phyloP scores from a whole-genome alignment of 1,284 basidiomycete genomes.

The Porodaedalea pini region DNA sequence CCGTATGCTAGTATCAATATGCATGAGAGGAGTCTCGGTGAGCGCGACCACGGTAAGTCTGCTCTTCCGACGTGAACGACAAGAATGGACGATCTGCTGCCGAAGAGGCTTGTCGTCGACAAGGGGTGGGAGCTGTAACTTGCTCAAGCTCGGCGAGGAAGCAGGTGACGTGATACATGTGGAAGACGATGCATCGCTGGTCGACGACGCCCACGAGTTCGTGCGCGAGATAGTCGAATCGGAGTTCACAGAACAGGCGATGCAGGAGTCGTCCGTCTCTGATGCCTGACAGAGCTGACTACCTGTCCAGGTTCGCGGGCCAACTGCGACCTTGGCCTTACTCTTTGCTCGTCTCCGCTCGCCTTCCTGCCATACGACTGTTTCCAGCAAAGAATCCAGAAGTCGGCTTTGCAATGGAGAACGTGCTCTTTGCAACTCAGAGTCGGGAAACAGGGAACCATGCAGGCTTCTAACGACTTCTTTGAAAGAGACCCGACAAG shows the following conservation, averaged over 20 bases:
- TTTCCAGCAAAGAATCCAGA: slow-evolving; percentile 45
- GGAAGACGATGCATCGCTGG: slow-evolving; percentile 37
- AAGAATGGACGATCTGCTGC: slow-evolving; percentile 10
- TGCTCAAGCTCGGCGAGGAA: slow-evolving; percentile 40
- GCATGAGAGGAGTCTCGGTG: slow-evolving; percentile 22
- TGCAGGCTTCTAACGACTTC: slow-evolving; percentile 57
- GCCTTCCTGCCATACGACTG: slow-evolving; percentile 38
- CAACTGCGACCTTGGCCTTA: slow-evolving; percentile 25
- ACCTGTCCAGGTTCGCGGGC: background rate
- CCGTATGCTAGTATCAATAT: background rate
- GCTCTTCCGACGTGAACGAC: slow-evolving; percentile 5
- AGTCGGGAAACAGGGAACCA: slow-evolving; percentile 54
- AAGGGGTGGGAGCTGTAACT: slow-evolving; percentile 34
- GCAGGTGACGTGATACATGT: slow-evolving; percentile 35
- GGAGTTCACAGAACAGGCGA: slow-evolving; percentile 29
- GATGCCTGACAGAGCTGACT: slow-evolving; percentile 26
- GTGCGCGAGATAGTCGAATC: slow-evolving; percentile 41
- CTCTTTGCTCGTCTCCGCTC: slow-evolving; percentile 35
- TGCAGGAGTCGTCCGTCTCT: slow-evolving; percentile 31
- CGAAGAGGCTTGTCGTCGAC: slow-evolving; percentile 2
- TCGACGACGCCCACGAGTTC: slow-evolving; percentile 55
- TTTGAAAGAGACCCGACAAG: slow-evolving; percentile 37
- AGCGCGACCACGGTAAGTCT: slow-evolving; percentile 21
- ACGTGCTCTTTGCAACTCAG: slow-evolving; percentile 30
- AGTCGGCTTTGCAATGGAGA: slow-evolving; percentile 37